phyloP scores from a whole-genome alignment of 352 stramenopile species.

The Globisporangium paddicum region DNA sequence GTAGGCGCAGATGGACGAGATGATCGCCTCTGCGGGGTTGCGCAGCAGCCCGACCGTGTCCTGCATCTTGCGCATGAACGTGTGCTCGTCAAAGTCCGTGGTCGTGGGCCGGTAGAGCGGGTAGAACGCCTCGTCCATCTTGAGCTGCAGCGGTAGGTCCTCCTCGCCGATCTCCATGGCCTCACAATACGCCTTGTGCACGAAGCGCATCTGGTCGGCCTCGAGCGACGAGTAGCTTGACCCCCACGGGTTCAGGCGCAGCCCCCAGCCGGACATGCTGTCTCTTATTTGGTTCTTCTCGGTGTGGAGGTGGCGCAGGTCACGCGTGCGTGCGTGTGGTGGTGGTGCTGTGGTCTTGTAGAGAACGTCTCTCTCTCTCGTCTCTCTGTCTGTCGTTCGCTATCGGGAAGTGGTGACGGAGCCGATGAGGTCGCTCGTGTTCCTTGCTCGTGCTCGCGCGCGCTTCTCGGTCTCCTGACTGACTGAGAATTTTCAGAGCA shows the following conservation, averaged over 20 bases:
- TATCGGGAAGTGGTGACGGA: not conserved
- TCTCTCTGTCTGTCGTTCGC: not conserved
- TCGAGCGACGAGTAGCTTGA: slow-evolving; percentile 84
- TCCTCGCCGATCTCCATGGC: slow-evolving; percentile 80
- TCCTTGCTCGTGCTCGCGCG: not conserved
- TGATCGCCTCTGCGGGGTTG: slow-evolving; percentile 80
- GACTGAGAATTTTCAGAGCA: slow-evolving; percentile 5
- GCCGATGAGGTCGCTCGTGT: not conserved
- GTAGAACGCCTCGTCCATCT: slow-evolving; percentile 85
- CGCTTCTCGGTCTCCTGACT: not conserved
- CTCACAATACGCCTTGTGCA: slow-evolving; percentile 84
- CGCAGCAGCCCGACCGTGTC: slow-evolving; percentile 73
- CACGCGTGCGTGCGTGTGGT: no score
- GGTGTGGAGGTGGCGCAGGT: no score
- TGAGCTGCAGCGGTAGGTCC: slow-evolving; percentile 75
- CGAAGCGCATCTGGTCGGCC: slow-evolving; percentile 80
- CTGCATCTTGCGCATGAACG: slow-evolving; percentile 87
- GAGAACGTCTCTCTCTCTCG: no score
- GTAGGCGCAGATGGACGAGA: slow-evolving; percentile 84
- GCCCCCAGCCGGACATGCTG: slow-evolving; percentile 80
- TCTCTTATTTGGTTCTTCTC: not conserved
- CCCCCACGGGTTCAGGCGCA: slow-evolving; percentile 77
- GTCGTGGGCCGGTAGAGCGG: slow-evolving; percentile 67
- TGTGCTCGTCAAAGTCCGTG: slow-evolving; percentile 84
- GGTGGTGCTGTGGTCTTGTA: no score